phyloP scores from a whole-genome alignment of 2,329 filamentous ascomycete species.

The Lachnellula willkommii region DNA sequence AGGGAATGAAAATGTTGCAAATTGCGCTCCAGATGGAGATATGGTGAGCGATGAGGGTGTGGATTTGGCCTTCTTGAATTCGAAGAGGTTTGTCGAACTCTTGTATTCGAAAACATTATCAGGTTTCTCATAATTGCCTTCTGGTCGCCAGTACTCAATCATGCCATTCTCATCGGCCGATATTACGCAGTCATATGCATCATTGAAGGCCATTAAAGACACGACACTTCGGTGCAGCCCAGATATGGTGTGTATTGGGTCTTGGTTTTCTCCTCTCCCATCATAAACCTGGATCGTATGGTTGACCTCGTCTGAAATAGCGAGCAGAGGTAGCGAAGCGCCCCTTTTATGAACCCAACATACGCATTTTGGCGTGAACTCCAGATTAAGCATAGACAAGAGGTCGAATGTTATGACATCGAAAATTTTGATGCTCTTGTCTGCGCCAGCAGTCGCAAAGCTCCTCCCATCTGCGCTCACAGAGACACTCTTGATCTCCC shows the following conservation, averaged over 20 bases:
- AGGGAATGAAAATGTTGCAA: constrained; percentile 85
- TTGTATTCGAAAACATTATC: constrained; percentile 90
- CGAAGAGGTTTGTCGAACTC: constrained; percentile 88
- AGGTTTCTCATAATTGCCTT: constrained; percentile 79
- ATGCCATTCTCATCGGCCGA: constrained; percentile 87
- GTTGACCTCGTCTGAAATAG: constrained; percentile 70
- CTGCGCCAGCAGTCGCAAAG: constrained; percentile 81
- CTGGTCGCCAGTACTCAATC: constrained; percentile 93
- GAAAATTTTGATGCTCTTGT: constrained; percentile 76
- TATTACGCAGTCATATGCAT: constrained; percentile 80
- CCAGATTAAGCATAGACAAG: constrained; percentile 73
- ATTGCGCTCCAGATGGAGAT: constrained; percentile 79
- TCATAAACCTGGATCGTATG: constrained; percentile 79
- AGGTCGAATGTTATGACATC: constrained; percentile 84
- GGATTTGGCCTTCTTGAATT: constrained; percentile 94
- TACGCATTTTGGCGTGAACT: constrained; percentile 68
- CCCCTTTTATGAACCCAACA: constrained; percentile 91
- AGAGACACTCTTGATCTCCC: constrained; percentile 77
- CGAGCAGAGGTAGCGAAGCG: constrained; percentile 80
- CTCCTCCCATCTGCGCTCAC: constrained; percentile 86
- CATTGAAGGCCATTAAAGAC: constrained; percentile 83
- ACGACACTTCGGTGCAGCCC: constrained; percentile 78
- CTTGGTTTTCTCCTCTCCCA: constrained; percentile 73
- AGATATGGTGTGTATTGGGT: constrained; percentile 71
- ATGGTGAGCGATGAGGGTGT: constrained; percentile 76